These are phyloP conservation scores for Aschersonia sp. DNA, from an alignment of 2,329 filamentous ascomycete genomes.

Conservation along the genomic window DNA sequence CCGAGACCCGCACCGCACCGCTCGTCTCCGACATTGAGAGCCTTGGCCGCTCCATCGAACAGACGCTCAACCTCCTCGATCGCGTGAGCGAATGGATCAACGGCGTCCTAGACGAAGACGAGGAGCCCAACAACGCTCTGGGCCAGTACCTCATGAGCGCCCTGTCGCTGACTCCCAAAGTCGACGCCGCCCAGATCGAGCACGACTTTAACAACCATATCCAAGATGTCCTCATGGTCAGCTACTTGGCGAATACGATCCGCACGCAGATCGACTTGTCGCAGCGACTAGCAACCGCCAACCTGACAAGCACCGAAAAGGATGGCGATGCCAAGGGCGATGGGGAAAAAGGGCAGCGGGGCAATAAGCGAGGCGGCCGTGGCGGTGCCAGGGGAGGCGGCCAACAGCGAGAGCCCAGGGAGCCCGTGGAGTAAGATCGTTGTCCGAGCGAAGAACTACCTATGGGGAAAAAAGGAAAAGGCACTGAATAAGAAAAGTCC, in stretches of 20 bases:
- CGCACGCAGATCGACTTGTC: slow-evolving; percentile 97
- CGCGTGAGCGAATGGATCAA: slow-evolving; percentile 85
- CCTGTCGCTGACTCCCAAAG: slow-evolving; percentile 86
- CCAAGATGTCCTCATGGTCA: slow-evolving; percentile 95
- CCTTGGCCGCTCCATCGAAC: slow-evolving; percentile 72
- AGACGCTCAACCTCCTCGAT: slow-evolving; percentile 80
- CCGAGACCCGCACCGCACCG: slow-evolving; percentile 57
- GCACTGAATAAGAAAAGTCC: too few species aligned
- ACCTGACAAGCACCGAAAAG: slow-evolving; percentile 38
- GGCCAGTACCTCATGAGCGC: slow-evolving; percentile 94
- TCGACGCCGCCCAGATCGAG: slow-evolving; percentile 81
- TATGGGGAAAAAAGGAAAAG: too few species aligned
- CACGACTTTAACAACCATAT: slow-evolving; percentile 99
- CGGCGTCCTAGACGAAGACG: slow-evolving; percentile 86
- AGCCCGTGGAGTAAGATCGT: slow-evolving; percentile 16
- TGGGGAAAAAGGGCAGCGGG: slow-evolving; percentile 29
- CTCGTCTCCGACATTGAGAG: slow-evolving; percentile 82
- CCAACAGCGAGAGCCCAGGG: slow-evolving; percentile 29
- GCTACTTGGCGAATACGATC: slow-evolving; percentile 96
- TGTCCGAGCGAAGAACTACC: too few species aligned
- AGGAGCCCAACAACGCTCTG: slow-evolving; percentile 75
- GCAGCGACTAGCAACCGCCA: slow-evolving; percentile 78
- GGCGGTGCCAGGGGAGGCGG: slow-evolving; percentile 36
- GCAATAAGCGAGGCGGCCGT: slow-evolving; percentile 35
- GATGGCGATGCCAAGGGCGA: slow-evolving; percentile 33